Percentiles rank a stretch among this genome's conserved stretches.
These are phyloP conservation scores for Pycnococcus provasolii DNA, from an alignment of 139 green algal genomes.

Conservation along the genomic window DNA sequence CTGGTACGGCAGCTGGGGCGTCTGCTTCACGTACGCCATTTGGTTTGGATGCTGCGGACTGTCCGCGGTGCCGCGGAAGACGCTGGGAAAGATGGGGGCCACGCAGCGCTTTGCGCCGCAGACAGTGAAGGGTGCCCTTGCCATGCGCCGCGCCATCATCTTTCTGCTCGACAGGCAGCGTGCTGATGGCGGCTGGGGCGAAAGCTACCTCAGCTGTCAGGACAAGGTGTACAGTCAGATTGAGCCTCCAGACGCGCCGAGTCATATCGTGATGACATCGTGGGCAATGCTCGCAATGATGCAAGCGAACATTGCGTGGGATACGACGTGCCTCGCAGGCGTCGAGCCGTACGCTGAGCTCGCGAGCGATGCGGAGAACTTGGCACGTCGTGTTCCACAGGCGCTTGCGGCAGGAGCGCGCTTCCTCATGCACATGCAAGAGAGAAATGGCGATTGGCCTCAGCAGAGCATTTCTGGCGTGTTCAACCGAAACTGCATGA, in stretches of 20 bases:
- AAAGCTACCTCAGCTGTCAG: conserved; percentile 94
- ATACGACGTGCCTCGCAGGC: conserved; percentile 4
- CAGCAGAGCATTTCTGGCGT: conserved; percentile 97
- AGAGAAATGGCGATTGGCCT: conserved; percentile 78
- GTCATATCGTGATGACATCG: conserved; percentile 88
- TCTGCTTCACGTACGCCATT: conserved; percentile 97
- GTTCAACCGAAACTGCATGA: conserved; percentile 99
- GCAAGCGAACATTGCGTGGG: conserved; percentile 25
- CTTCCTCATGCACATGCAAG: conserved; percentile 51
- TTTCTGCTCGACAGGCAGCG: conserved; percentile 86
- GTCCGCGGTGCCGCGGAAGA: too few species aligned
- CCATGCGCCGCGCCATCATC: conserved; percentile 20
- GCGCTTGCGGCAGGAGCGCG: conserved; percentile 26
- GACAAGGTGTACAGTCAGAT: conserved; percentile 90
- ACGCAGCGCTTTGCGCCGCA: too few species aligned
- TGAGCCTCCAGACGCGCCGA: conserved; percentile 1
- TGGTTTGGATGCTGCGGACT: conserved; percentile 82
- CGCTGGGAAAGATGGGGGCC: too few species aligned
- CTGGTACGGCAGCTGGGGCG: conserved; percentile 91
- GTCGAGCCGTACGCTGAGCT: neutral
- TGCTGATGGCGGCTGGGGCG: conserved; percentile 85
- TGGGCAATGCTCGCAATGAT: conserved; percentile 91
- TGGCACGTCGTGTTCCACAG: neutral
- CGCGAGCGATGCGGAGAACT: neutral
- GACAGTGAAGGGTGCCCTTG: too few species aligned